A percentile compares a stretch with the other conserved stretches of the same genome.
Conservation (phyloP, 176 grass and related monocot species). For the sorghum (Sorghum bicolor) region Sorghum_bicolor_NCBIv3 NC_012871.2:69308501-69309000, state of each 20-base stretch:
- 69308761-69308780: neutral
- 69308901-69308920: slow-evolving; percentile 19
- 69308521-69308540: slow-evolving; percentile 5
- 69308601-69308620: neutral
- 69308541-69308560: neutral
- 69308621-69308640: neutral
- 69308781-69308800: slow-evolving; percentile 12
- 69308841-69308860: neutral
- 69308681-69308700: too few species aligned
- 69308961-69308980: slow-evolving; percentile 60
- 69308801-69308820: neutral
- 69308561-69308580: neutral
- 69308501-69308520: neutral
- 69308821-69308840: neutral
- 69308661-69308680: neutral
- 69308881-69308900: neutral
- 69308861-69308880: neutral
- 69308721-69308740: neutral
- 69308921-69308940: slow-evolving; percentile 49
- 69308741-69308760: neutral
- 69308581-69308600: neutral
- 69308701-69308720: neutral
- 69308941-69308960: slow-evolving; percentile 64
- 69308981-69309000: slow-evolving; percentile 71
- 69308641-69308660: neutral